phyloP scores from a whole-genome alignment of 2,329 filamentous ascomycete genomes.

The Verticillium dahliae region DNA sequence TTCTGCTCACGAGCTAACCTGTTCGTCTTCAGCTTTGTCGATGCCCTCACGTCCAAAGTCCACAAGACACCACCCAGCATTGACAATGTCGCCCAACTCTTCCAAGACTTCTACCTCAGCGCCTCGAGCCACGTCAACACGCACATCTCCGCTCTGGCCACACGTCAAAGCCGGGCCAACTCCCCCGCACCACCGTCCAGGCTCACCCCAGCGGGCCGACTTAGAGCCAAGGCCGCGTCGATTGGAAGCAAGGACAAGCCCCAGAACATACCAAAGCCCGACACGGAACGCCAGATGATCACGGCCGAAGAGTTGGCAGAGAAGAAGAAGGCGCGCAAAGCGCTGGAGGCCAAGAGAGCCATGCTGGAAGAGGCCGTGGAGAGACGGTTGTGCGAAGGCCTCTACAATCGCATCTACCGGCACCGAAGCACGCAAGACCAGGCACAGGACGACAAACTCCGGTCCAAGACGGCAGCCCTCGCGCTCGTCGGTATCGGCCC shows the following conservation, averaged over 20 bases:
- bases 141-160: slow-evolving; percentile 75
- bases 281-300: slow-evolving; percentile 73
- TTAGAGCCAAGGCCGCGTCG: slow-evolving; percentile 50
- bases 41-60: slow-evolving; percentile 80
- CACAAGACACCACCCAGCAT: slow-evolving; percentile 78
- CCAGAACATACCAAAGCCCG: slow-evolving; percentile 34
- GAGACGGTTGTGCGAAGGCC: slow-evolving; percentile 72
- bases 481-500: slow-evolving; percentile 87
- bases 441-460: slow-evolving; percentile 86
- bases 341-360: slow-evolving; percentile 69
- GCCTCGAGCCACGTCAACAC: slow-evolving; percentile 79
- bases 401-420: slow-evolving; percentile 84
- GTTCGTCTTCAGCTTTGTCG: slow-evolving; percentile 64
- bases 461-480: slow-evolving; percentile 88
- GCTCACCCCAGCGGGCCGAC: slow-evolving; percentile 47
- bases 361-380: slow-evolving; percentile 89
- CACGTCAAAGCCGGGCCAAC: slow-evolving; percentile 63
- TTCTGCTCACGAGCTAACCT: slow-evolving; percentile 3
- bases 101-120: slow-evolving; percentile 87
- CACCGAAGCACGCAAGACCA: slow-evolving; percentile 91
- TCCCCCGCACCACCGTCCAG: slow-evolving; percentile 51
- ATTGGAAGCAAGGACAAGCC: slow-evolving; percentile 45
- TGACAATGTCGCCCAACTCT: slow-evolving; percentile 75
- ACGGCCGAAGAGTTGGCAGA: slow-evolving; percentile 79
- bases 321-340: slow-evolving; percentile 68